A percentile compares a stretch with the other conserved stretches of the same genome.
These are phyloP conservation scores for Euphorbia peplus DNA, from an alignment of 345 rosid genomes.

Conservation along the genomic window DNA sequence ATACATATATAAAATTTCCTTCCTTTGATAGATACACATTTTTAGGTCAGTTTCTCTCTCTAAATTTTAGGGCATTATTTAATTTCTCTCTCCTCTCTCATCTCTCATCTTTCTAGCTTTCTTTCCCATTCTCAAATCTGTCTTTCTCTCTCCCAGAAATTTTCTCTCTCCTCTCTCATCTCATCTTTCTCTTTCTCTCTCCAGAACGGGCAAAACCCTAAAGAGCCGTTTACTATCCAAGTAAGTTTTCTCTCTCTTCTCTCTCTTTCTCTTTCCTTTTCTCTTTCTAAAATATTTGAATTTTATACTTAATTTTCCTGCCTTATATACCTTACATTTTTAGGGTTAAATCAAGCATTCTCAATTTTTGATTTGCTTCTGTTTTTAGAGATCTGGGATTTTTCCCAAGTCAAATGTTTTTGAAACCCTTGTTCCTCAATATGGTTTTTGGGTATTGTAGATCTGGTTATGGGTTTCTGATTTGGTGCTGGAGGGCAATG, in stretches of 20 bases:
- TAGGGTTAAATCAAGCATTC: background rate
- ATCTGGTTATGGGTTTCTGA: constrained; percentile 34
- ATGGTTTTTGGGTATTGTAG: constrained; percentile 14
- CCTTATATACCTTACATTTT: constrained; percentile 18
- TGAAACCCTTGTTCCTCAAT: constrained; percentile 17
- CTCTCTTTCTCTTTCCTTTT: constrained; percentile 37
- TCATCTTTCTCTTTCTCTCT: constrained; percentile 50
- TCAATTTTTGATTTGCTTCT: background rate
- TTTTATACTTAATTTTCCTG: constrained; percentile 36
- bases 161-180: constrained; percentile 31
- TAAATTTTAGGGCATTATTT: background rate
- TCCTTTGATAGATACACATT: constrained; percentile 24
- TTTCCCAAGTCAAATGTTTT: constrained; percentile 17
- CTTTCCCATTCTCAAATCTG: constrained; percentile 14
- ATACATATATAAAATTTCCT: constrained; percentile 3
- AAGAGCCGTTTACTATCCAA: constrained; percentile 73
- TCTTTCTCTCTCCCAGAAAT: constrained; percentile 24
- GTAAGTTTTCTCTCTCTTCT: constrained; percentile 92
- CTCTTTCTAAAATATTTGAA: constrained; percentile 54
- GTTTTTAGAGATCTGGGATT: constrained; percentile 41
- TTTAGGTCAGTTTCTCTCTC: constrained; percentile 31
- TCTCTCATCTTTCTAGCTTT: too few species aligned
- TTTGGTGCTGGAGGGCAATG: constrained; percentile 19
- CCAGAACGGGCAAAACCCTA: constrained; percentile 86
- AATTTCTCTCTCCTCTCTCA: constrained; percentile 3